Percentiles rank a stretch among this genome's conserved stretches.
Evolutionary conservation across 2,329 filamentous ascomycete genomes (phyloP).

Genomic region (Aspergillus neoniger): DNA sequence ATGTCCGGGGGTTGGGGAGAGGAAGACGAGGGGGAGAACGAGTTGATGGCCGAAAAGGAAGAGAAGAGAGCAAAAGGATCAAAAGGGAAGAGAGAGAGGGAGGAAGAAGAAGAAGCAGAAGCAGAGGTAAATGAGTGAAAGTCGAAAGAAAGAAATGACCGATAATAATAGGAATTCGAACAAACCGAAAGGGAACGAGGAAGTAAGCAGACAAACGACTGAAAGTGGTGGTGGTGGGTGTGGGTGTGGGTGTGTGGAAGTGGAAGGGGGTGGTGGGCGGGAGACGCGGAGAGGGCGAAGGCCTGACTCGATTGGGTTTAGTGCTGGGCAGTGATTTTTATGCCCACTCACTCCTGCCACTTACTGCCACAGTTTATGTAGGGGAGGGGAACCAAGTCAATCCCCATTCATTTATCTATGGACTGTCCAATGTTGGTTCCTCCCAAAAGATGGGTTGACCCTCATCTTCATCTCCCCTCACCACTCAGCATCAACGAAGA

Average conservation of each 20-base stretch:
- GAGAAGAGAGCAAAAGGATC: constrained; percentile 3
- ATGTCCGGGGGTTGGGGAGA: not conserved
- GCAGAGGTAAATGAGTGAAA: constrained; percentile 6
- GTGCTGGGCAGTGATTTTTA: not conserved
- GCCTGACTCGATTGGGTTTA: not conserved
- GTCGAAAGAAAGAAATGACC: constrained; percentile 7
- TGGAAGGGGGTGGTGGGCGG: constrained; percentile 1
- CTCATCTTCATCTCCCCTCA: not conserved
- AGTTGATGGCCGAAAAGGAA: not conserved
- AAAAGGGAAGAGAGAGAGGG: not conserved
- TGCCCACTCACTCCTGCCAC: constrained; percentile 2
- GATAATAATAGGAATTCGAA: constrained; percentile 7
- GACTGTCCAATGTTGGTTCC: not conserved
- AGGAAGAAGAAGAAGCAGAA: not conserved
- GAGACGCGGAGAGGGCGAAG: constrained; percentile 1
- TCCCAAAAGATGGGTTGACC: not conserved
- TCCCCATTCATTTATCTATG: too few relatives aligned
- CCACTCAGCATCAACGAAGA: not conserved
- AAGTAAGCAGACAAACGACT: not conserved
- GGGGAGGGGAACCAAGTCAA: not conserved
- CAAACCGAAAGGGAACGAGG: constrained; percentile 12
- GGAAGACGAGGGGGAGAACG: constrained; percentile 7
- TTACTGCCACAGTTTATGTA: constrained; percentile 14
- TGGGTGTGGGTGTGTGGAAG: constrained; percentile 3
- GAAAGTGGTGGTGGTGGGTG: constrained; percentile 7